Base-by-base conservation (phyloP, 2,329 filamentous ascomycete species). In the Sporothrix phasma region DNA sequence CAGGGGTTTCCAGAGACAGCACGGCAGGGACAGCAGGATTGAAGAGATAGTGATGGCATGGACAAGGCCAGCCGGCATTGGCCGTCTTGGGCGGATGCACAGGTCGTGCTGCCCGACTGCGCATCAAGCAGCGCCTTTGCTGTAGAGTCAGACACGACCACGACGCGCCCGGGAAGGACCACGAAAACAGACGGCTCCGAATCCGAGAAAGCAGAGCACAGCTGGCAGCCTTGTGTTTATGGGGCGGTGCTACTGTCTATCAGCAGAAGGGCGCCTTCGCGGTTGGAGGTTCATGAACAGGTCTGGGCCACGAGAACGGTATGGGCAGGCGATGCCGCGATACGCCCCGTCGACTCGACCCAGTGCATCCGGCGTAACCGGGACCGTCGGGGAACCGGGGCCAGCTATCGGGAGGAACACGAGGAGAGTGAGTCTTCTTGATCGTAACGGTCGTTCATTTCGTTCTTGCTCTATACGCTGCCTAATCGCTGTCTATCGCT, bases 1-100 rank as follows among this genome's bases (percentile, higher is more conserved):
- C 63, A 26, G 41, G 19, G 46, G 63, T 61, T 61, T 64, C 46
- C 26, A 61, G 10, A 64, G 63, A 39, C 56, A 61, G 37, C 56
- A 64, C 63, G 17, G 13, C 63, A 64, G 63, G 54, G 29, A 61
- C 13, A 22, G 26, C 10, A 47, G 19, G 13, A 22, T 22, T 26
- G 31, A 31, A 31, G n/a, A 17, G 46, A 5, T 10, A 26, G n/a
- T 17, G 22, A 22, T 15, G 46, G 15, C 34, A 43, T 54, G 61
- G 15, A 2, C 41, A 34, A 6, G 19, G 29, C 7, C 31, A 39
- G n/a, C 26, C 34, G 37, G 37, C 46, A 17, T 24, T 22, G 8
- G n/a, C 7, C 31, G 39, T 13, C 10, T 1, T 15, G 31, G 7
- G n/a, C 7, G 7, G 3, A 5, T 24, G 5, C 15, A 13, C n/a